phyloP scores from a whole-genome alignment of 495 filamentous ascomycete species.

The Staphylotrichum longicolle region DNA sequence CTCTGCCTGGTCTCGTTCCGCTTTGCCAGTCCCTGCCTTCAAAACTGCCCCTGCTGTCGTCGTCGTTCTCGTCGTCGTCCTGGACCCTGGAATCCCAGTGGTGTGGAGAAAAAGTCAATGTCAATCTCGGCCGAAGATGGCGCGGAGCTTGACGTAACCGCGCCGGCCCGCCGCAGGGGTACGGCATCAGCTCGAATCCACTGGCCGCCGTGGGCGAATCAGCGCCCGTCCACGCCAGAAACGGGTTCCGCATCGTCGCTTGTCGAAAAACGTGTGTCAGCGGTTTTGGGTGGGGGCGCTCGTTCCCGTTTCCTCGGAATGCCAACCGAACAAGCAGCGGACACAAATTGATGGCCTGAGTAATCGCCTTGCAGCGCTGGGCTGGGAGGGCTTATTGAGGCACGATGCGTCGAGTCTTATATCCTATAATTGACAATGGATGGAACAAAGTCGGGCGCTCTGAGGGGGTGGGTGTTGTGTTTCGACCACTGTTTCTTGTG shows the following conservation, averaged over 20 bases:
- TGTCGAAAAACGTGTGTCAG: background rate
- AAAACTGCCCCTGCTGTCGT: background rate
- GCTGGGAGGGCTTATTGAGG: background rate
- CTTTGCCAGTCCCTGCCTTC: background rate
- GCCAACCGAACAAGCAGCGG: background rate
- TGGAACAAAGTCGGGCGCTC: too few relatives aligned
- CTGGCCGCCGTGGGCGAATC: background rate
- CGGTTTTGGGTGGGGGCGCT: background rate
- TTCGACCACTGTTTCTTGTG: background rate
- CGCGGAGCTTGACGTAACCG: constrained; percentile 15
- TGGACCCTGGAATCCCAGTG: too few relatives aligned
- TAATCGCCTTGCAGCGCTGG: constrained; percentile 9
- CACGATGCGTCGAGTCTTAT: background rate
- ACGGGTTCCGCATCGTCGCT: background rate
- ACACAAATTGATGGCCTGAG: background rate
- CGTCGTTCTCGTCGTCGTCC: background rate
- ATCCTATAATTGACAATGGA: background rate
- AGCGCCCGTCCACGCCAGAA: background rate
- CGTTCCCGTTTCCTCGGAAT: background rate
- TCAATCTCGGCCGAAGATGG: constrained; percentile 9
- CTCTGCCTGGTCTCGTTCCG: background rate
- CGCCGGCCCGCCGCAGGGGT: constrained; percentile 3
- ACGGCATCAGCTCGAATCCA: background rate
- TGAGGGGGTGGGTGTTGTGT: background rate
- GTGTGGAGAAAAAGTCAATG: constrained; percentile 12